Evolutionary conservation across 108 stramenopile species (phyloP), one percentile per base, ranked within the genome.

Genomic region (Pseudonitzschia multistriata): DNA sequence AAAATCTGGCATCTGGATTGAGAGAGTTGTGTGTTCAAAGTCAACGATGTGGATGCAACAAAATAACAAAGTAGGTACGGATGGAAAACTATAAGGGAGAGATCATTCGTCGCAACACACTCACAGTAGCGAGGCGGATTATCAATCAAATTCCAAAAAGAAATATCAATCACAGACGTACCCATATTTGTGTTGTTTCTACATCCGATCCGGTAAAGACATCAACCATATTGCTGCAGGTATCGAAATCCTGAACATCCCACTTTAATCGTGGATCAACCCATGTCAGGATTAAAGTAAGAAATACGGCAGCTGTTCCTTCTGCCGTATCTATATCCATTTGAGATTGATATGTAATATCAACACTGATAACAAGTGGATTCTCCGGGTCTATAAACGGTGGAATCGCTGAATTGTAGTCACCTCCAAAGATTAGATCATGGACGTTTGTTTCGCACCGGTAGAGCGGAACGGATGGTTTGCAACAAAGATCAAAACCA

Each of bases 1-100:
- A 49, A 75, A 31, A 14, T 69, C 60, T n/a, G 74, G 74, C 29
- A 74, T 40, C 73, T 66, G 67, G 21, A 74, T 68, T n/a, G n/a
- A n/a, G n/a, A n/a, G n/a, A n/a, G 29, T 74, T 55, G 8, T 13
- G 13, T 13, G 13, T 42, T 42, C 10, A 42, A 42, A 13, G 40
- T 13, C 7, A 42, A 42, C 13, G 7, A 42, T 13, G 13, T 10
- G 13, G 13, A 42, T 42, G 13, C 7, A 42, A 42, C 40, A 42
- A 42, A 13, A 10, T 13, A 42, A 13, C 13, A 13, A 10, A 7
- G 40, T 42, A 7, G 40, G 40, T n/a, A n/a, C 40, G 10, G 40
- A 42, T 7, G 7, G 40, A 42, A 42, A 42, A 42, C 13, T 13
- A 42, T 42, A 42, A 10, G 40, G 10, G 13, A 42, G 13, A 42